phyloP scores from a whole-genome alignment of 2,329 filamentous ascomycete species.

The Fusarium graminum region DNA sequence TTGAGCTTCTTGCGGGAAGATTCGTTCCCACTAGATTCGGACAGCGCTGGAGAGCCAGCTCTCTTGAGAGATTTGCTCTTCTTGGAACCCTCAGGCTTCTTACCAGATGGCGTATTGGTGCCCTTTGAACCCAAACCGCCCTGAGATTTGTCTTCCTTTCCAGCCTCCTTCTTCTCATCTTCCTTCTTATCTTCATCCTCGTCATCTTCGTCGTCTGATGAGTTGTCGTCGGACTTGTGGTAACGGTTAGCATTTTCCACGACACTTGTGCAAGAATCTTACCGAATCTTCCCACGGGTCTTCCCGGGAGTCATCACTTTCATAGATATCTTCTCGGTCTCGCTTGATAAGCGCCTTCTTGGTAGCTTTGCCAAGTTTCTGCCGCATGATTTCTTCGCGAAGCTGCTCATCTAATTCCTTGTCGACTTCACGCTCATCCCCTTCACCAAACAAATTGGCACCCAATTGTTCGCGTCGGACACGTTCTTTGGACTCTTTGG shows the following conservation, averaged over 20 bases:
- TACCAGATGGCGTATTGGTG: conserved; percentile 67
- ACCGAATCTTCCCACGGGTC: conserved; percentile 59
- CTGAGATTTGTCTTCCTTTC: conserved; percentile 65
- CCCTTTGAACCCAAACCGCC: conserved; percentile 74
- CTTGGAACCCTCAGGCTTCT: conserved; percentile 60
- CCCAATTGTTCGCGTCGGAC: conserved; percentile 86
- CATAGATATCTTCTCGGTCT: conserved; percentile 89
- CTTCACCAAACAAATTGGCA: conserved; percentile 83
- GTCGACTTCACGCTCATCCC: conserved; percentile 78
- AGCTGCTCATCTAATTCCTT: conserved; percentile 78
- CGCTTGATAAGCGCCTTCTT: conserved; percentile 86
- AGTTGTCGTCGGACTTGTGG: conserved; percentile 63
- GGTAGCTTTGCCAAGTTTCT: conserved; percentile 79
- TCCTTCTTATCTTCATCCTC: conserved; percentile 57
- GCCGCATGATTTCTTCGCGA: conserved; percentile 76
- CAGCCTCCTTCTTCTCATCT: conserved; percentile 60
- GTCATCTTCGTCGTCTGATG: conserved; percentile 55
- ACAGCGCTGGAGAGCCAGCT: conserved; percentile 85
- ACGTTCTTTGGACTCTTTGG: conserved; percentile 77
- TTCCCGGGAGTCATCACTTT: conserved; percentile 71
- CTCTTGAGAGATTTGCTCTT: conserved; percentile 80
- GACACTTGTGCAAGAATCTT: conserved; percentile 21
- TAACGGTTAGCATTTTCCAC: conserved; percentile 38
- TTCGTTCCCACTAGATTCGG: conserved; percentile 93
- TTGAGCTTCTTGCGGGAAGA: conserved; percentile 83